Base-by-base conservation (phyloP, 2,329 filamentous ascomycete genomes). In the Scorias spongiosa region DNA sequence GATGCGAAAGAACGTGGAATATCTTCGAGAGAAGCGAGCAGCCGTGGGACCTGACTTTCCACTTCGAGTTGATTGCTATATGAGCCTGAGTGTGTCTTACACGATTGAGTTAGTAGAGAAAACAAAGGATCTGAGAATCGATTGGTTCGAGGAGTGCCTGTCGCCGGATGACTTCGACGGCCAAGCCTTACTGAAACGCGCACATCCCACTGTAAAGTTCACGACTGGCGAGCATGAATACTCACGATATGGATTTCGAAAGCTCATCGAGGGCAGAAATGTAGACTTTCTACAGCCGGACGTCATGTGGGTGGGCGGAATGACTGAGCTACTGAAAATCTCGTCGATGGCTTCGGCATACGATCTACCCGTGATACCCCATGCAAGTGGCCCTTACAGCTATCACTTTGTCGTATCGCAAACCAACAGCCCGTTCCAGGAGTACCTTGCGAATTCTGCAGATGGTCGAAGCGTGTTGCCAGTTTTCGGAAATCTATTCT, bases 101-200 rank as follows among this genome's bases (percentile, higher is more conserved):
- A 93, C 85, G 3, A 93, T 95, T 53, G 82, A 94, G 64, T 72
- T 95, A 18, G 88, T 84, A 48, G 84, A 88, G 66, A 81, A 80
- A 42, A 86, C 81, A 59, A 76, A 84, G 54, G 79, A 87, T 53
- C 74, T 94, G 52, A 75, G 89, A 63, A 88, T 95, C 61, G 87
- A 94, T 69, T 95, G 88, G 88, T 94, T 86, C 86, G 88, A 95
- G 68, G 88, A 95, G 69, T 93, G 86, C 51, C 69, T 95, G 49
- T 83, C 80, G 28, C 88, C 88, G 10, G 88, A 95, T 63, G 88
- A 95, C 67, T 85, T 83, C 40, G 88, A 94, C 56, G 88, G 88
- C 45, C 93, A 93, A 56, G 82, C 78, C 51, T 78, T 86, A 60
- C 79, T 95, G 67, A 95, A 95, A 72, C 78, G 81, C 41, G 88